Base-by-base conservation (phyloP, 805 yeast species). In the Ogataea philodendri region DNA sequence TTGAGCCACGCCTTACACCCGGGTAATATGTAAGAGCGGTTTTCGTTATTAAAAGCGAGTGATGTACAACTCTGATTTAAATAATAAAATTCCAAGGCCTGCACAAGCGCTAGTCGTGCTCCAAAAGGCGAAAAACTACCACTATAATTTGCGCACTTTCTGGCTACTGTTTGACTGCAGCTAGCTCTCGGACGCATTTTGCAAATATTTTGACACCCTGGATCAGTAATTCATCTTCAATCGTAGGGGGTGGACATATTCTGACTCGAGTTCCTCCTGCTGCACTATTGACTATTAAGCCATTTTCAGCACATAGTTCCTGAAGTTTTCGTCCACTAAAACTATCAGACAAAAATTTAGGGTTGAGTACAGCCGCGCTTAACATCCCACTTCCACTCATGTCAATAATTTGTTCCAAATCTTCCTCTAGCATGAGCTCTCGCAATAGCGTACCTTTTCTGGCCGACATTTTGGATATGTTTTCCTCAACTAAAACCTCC, bases 221-320 rank as follows among this genome's bases (percentile, higher is more conserved):
- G 11, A 25, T 28, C 7, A 55, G 33, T 14, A 45, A 49, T 3
- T 41, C 41, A 14, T 45, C 47, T 3, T 41, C 35, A 10, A 55
- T 55, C 1, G 54, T 48, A 11, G 52, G 40, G 18, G 60, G 57
- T 16, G 60, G 60, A 35, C 59, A 51, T 8, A 55, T 32, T 41
- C 60, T 42, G 16, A 52, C 31, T 35, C 60, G 48, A 10, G 32
- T 47, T 8, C 53, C 53, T n/a, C 42, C 49, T 1, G 41, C 49
- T 7, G 52, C 48, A 22, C 46, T 43, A 9, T 39, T 39, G 18
- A 55, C 43, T 6, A 55, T 26, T 7, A 52, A 33, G 5, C 60
- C 60, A n/a, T 34, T 45, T 15, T 41, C 37, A 2, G 52, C 49
- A 36, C 54, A 51, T 7, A 49, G 32, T 5, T 48, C 48, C 2